Base-by-base conservation (phyloP, 139 green algal genomes). In the Astrephomene gubernaculifera region DNA sequence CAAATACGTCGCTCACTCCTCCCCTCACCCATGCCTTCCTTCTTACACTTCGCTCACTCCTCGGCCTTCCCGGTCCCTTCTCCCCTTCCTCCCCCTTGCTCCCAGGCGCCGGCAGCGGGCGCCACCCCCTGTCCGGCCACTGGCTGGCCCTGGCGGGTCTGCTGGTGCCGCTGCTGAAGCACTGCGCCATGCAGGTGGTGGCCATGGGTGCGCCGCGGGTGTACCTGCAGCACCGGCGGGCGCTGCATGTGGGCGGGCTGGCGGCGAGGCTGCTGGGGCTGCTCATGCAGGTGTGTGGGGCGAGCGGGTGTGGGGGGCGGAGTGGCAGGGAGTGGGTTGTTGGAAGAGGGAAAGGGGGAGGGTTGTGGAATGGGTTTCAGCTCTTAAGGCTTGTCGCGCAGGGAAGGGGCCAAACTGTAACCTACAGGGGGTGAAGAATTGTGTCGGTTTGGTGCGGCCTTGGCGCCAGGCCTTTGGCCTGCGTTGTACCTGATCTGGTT, bases 211-310 rank as follows among this genome's bases (percentile, higher is more conserved):
- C 78, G 0, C 61, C 63, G 2, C 43, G 41, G 1, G 24, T 63
- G 33, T 84, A 84, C 60, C 21, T 84, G 43, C 57, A 71, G 78
- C 61, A 74, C n/a, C 41, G 63, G 7, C 44, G 45, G n/a, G 31
- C 36, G 61, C 19, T 84, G 63, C 78, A 84, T 36, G 31, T 49
- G 39, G 43, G n/a, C 31, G 33, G 61, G 0, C 25, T 63, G 38
- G 8, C 38, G 63, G 61, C 29, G 63, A 17, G 78, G 22, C 63
- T 84, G 43, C 27, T 74, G 60, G 78, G 78, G 63, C 33, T 84
- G 41, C 5, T 74, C 22, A 84, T 84, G 78, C 76, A 83, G 76
- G 76, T 83, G 61, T 1, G 68, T 52, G 33, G 33, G 33, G n/a
- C n/a, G n/a, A 41, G 27, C 27, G 25, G 27, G 21, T 12, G 29